Evolutionary conservation across 2,329 filamentous ascomycete genomes (phyloP), one percentile per base, ranked within the genome.

Genomic region (Beauveria sp.): DNA sequence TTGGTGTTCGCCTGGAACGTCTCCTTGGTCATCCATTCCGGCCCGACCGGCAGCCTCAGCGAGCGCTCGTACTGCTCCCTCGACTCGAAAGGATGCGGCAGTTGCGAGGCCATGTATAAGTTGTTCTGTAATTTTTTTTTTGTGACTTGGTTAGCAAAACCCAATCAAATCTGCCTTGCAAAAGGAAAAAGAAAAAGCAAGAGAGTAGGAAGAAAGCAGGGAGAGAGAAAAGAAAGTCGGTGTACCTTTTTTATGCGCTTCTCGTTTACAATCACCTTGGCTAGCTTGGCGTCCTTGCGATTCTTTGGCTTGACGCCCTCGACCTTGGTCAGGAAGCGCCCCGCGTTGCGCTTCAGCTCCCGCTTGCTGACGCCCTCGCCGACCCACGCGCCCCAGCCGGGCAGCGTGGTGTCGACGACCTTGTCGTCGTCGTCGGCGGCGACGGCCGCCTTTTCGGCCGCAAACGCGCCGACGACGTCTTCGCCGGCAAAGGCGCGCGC

Each of bases 11-110:
- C 85, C 79, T 97, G 92, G 82, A 94, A 94, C 16, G 89, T 91
- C 78, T 91, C 86, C 83, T 96, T 97, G n/a, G 93, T 97, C 67
- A 87, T 86, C 92, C 93, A 99, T 75, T 99, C 93, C 18, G 89
- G 91, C 1, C 94, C 94, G 63, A 97, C 85, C 1, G 94, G 94
- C 66, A 97, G 76, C 48, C 93, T 82, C 62, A 97, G 78, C 65
- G 89, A 90, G 55, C 93, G 81, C 79, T 99, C 94, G 76, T 97
- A 97, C 79, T 97, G 92, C 70, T 89, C 83, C 67, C 82, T 83
- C 30, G 84, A 91, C 79, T 97, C 93, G 74, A 92, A 97, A n/a
- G 87, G 87, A 75, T 96, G 90, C 55, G 94, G 94, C 55, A 99
- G 79, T 68, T 86, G 84, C 9, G 86, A 85, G 20, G 94, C 92